Evolutionary conservation across 129 eudicot species (phyloP).

Genomic region (Gnaphalium uliginosum): DNA sequence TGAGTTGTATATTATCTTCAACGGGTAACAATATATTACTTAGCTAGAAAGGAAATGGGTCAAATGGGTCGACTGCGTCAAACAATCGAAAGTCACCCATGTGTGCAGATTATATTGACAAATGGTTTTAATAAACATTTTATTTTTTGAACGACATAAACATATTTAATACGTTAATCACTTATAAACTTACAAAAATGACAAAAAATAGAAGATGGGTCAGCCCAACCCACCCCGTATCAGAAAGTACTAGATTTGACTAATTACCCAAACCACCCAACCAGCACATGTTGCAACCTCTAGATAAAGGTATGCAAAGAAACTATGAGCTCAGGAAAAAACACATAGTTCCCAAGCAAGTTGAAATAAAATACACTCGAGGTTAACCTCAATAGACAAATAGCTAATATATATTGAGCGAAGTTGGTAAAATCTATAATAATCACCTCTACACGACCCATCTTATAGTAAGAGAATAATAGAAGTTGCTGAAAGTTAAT

Average conservation of each 20-base stretch:
- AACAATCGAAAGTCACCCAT: neutral
- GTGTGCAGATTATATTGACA: neutral
- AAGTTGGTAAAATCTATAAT: neutral
- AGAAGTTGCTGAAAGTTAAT: slow-evolving; percentile 12
- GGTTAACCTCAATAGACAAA: neutral
- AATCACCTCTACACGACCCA: neutral
- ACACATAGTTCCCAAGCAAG: neutral
- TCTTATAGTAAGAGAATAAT: neutral
- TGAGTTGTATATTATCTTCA: neutral
- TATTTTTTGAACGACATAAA: neutral
- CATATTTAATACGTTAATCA: too few species aligned
- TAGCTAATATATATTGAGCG: neutral
- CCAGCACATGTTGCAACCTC: neutral
- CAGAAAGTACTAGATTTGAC: neutral
- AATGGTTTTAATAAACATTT: neutral
- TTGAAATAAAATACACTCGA: neutral
- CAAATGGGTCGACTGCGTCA: neutral
- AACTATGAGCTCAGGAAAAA: neutral
- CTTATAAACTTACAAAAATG: too few species aligned
- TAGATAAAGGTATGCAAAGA: neutral
- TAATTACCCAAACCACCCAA: neutral
- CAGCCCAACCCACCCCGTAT: neutral
- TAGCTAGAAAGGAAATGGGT: neutral
- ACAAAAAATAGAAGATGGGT: too few species aligned
- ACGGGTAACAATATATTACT: neutral